Evolutionary conservation across 2,329 filamentous ascomycete genomes (phyloP).

Genomic region (Trichoderma guizhouense): DNA sequence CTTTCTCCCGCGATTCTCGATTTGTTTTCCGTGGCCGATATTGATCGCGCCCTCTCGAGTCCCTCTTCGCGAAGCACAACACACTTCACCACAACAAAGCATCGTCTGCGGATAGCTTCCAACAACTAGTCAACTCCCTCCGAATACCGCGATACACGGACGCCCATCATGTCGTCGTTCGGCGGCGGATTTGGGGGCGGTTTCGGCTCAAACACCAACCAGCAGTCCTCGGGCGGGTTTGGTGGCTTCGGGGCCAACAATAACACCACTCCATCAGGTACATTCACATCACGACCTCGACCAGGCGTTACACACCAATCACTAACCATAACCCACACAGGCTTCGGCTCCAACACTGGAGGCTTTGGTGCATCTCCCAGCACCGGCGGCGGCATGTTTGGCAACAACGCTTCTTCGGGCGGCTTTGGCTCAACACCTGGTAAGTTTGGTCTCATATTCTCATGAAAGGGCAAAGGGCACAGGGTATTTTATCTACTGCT

Average conservation of each 20-base stretch:
- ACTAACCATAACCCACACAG: constrained; percentile 28
- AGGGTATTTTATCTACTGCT: constrained; percentile 20
- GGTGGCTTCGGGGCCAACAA: constrained; percentile 53
- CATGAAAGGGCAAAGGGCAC: constrained; percentile 3
- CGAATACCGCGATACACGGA: constrained; percentile 23
- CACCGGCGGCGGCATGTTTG: constrained; percentile 44
- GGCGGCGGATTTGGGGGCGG: constrained; percentile 49
- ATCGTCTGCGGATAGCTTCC: constrained; percentile 17
- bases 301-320: constrained; percentile 22
- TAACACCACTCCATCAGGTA: constrained; percentile 49
- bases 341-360: constrained; percentile 33
- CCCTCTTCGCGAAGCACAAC: constrained; percentile 3
- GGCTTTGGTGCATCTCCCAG: constrained; percentile 43
- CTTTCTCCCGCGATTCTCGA: constrained; percentile 12
- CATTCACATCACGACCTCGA: constrained; percentile 31
- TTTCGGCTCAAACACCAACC: constrained; percentile 56
- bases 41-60: constrained; percentile 8
- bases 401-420: constrained; percentile 34
- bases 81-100: not conserved
- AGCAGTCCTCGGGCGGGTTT: constrained; percentile 44
- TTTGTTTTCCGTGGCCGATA: constrained; percentile 1
- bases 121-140: constrained; percentile 15
- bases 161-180: constrained; percentile 53
- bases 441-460: constrained; percentile 24
- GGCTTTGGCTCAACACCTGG: constrained; percentile 37